These are phyloP conservation scores for Trichothecium roseum DNA, from an alignment of 2,329 filamentous ascomycete species.

Conservation along the genomic window DNA sequence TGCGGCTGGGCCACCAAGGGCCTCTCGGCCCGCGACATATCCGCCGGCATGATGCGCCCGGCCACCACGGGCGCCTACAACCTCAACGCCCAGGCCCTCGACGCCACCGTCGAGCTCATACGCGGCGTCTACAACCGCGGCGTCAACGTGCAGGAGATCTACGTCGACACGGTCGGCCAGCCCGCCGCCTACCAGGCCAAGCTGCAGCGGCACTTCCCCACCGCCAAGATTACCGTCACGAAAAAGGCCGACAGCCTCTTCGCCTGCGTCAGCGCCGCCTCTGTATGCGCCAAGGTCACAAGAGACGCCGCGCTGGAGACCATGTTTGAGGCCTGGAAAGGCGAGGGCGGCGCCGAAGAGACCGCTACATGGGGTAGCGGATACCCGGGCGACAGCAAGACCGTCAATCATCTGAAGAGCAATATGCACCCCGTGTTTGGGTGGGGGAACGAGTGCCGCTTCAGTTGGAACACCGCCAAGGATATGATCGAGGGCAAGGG, in stretches of 20 bases:
- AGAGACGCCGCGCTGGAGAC: conserved; percentile 81
- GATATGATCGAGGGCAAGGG: conserved; percentile 78
- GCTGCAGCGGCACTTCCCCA: conserved; percentile 76
- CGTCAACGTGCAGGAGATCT: conserved; percentile 80
- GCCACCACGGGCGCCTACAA: conserved; percentile 54
- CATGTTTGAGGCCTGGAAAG: conserved; percentile 44
- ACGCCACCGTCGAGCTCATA: conserved; percentile 79
- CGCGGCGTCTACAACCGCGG: conserved; percentile 63
- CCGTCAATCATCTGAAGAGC: conserved; percentile 67
- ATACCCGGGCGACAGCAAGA: conserved; percentile 81
- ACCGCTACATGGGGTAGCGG: conserved; percentile 72
- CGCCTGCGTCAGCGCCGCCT: conserved; percentile 86
- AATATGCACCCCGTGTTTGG: conserved; percentile 94
- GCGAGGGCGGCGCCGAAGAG: conserved; percentile 22
- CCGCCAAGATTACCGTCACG: conserved; percentile 61
- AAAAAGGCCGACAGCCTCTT: conserved; percentile 92
- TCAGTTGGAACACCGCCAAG: conserved; percentile 93
- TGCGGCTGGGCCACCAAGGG: conserved; percentile 80
- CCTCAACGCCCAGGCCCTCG: conserved; percentile 91
- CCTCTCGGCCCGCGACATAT: conserved; percentile 77
- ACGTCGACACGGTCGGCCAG: conserved; percentile 87
- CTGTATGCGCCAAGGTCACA: conserved; percentile 92
- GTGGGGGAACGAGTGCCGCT: conserved; percentile 86
- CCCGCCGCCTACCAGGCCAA: conserved; percentile 76
- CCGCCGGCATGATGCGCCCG: conserved; percentile 63